Evolutionary conservation across 1,284 basidiomycete species (phyloP).

Genomic region (Agroathelia rolfsii): DNA sequence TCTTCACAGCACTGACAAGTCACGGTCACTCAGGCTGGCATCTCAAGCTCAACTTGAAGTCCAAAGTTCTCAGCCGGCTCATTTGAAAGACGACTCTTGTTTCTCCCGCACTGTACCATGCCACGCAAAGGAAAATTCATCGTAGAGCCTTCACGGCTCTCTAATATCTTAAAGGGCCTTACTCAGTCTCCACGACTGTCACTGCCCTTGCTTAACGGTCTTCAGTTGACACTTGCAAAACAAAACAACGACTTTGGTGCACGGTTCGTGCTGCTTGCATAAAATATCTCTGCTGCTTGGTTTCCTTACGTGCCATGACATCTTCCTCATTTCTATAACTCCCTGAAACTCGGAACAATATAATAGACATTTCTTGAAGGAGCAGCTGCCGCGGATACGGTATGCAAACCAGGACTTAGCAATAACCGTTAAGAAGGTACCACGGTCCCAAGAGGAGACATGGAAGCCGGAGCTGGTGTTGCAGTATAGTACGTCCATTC

Average conservation of each 20-base stretch:
- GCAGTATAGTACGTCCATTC: conserved; percentile 54
- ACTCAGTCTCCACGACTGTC: conserved; percentile 45
- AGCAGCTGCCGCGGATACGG: conserved; percentile 63
- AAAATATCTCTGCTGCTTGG: not conserved
- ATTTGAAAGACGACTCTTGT: too few relatives aligned
- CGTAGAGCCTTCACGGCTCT: conserved; percentile 45
- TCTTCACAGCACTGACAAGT: too few relatives aligned
- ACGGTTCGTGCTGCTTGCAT: conserved; percentile 29
- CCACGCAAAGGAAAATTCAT: conserved; percentile 33
- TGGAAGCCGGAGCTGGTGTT: conserved; percentile 53
- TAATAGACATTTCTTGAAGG: conserved; percentile 62
- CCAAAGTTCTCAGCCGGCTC: too few relatives aligned
- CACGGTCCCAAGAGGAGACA: conserved; percentile 38
- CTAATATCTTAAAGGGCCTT: conserved; percentile 41
- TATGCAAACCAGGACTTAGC: conserved; percentile 58
- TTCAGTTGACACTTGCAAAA: conserved; percentile 48
- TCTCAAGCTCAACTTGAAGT: too few relatives aligned
- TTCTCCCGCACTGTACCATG: too few relatives aligned
- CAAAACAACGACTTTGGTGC: conserved; percentile 70
- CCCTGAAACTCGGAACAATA: not conserved
- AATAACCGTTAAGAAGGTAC: conserved; percentile 43
- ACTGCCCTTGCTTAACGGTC: conserved; percentile 36
- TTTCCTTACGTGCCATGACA: too few relatives aligned
- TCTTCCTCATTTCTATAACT: conserved; percentile 1
- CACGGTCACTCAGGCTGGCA: too few relatives aligned